A percentile compares a stretch with the other conserved stretches of the same genome.
phyloP scores from a whole-genome alignment of 1,284 basidiomycete genomes.

The Cutaneotrichosporon mucoides region DNA sequence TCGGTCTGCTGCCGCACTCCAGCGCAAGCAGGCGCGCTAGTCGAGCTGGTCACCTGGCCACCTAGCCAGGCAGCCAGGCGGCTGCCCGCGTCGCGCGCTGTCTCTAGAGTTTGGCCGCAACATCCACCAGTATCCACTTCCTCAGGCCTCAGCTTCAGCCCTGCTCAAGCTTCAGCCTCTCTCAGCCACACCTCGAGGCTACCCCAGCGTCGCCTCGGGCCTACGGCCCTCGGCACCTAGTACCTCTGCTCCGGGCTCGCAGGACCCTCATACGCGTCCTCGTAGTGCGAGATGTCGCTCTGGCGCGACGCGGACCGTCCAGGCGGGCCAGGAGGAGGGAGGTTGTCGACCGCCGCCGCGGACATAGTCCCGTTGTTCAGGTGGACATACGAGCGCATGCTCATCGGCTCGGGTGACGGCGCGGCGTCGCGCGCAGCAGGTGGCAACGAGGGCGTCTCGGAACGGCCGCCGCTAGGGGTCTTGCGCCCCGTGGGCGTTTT shows the following conservation, averaged over 20 bases:
- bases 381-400: conserved; percentile 38
- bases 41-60: too few relatives aligned
- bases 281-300: not conserved
- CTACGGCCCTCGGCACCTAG: not conserved
- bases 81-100: too few relatives aligned
- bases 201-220: not conserved
- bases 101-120: too few relatives aligned
- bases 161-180: too few relatives aligned
- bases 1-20: too few relatives aligned
- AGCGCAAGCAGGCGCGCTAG: too few relatives aligned
- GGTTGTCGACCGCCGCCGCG: conserved; percentile 28
- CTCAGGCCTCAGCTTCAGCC: too few relatives aligned
- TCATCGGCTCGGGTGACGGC: conserved; percentile 17
- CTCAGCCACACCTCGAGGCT: too few relatives aligned
- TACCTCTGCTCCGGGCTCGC: not conserved
- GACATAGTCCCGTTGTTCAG: conserved; percentile 37
- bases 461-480: not conserved
- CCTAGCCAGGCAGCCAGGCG: too few relatives aligned
- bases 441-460: not conserved
- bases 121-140: too few relatives aligned
- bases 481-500: not conserved
- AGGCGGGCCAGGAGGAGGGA: conserved; percentile 28
- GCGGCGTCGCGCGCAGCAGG: not conserved
- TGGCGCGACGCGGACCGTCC: not conserved
- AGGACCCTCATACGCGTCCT: conserved; percentile 4